Conservation (phyloP, 306 rosid genomes). For the Vicia faba region DNA sequence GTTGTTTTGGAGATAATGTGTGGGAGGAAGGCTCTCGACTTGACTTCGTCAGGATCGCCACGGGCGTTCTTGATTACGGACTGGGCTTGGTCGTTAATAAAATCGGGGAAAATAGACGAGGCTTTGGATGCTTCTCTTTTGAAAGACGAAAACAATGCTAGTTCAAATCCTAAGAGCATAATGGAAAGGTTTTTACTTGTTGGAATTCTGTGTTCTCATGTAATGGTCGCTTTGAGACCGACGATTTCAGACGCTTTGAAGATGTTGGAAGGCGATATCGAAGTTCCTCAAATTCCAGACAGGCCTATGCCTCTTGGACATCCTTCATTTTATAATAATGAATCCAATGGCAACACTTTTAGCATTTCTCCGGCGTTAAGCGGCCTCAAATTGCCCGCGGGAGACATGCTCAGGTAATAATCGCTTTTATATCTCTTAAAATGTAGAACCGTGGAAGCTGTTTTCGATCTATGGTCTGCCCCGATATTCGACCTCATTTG, state of each 20-base stretch:
- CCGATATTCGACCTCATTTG: not conserved
- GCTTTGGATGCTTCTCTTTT: slow-evolving; percentile 65
- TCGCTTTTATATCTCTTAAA: slow-evolving; percentile 30
- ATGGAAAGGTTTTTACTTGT: slow-evolving; percentile 89
- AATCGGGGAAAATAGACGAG: slow-evolving; percentile 63
- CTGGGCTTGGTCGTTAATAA: slow-evolving; percentile 95
- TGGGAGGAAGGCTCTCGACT: slow-evolving; percentile 89
- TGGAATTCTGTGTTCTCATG: slow-evolving; percentile 90
- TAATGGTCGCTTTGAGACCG: slow-evolving; percentile 95
- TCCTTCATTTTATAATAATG: slow-evolving; percentile 52
- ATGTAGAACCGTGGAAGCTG: slow-evolving; percentile 11
- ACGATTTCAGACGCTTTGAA: slow-evolving; percentile 84
- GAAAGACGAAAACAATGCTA: slow-evolving; percentile 50
- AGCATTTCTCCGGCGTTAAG: slow-evolving; percentile 80
- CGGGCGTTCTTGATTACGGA: slow-evolving; percentile 82
- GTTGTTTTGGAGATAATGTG: slow-evolving; percentile 96
- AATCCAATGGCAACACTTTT: slow-evolving; percentile 48
- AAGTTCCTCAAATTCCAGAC: slow-evolving; percentile 85
- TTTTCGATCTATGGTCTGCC: slow-evolving; percentile 13
- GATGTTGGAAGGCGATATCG: slow-evolving; percentile 96
- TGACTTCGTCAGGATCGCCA: slow-evolving; percentile 68
- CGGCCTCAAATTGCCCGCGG: slow-evolving; percentile 57
- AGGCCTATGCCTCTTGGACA: slow-evolving; percentile 96
- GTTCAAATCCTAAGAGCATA: slow-evolving; percentile 77
- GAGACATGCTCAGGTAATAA: slow-evolving; percentile 95